Evolutionary conservation across 2,329 filamentous ascomycete species (phyloP).

Genomic region (Aureobasidium sp.): DNA sequence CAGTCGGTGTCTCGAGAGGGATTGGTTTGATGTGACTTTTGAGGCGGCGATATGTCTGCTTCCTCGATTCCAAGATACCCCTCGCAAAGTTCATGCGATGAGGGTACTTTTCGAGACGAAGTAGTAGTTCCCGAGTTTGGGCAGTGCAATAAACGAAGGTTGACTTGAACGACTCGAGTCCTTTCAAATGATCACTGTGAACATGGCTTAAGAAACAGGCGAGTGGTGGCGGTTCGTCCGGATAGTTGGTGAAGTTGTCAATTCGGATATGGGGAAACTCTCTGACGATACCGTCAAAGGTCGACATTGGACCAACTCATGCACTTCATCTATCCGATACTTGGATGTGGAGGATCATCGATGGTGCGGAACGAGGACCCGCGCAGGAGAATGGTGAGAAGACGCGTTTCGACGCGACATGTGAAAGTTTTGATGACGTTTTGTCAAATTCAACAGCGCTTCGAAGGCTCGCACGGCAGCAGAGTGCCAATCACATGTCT

Average conservation of each 20-base stretch:
- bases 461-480: background rate
- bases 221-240: constrained; percentile 51
- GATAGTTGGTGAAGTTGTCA: constrained; percentile 65
- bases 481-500: background rate
- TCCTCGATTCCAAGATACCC: constrained; percentile 65
- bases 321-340: constrained; percentile 1
- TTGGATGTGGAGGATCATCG: constrained; percentile 6
- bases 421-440: background rate
- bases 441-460: background rate
- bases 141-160: constrained; percentile 88
- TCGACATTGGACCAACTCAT: constrained; percentile 60
- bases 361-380: background rate
- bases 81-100: constrained; percentile 74
- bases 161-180: constrained; percentile 65
- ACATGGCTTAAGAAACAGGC: constrained; percentile 89
- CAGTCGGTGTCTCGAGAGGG: constrained; percentile 69
- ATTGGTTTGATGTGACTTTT: constrained; percentile 66
- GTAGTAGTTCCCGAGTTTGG: constrained; percentile 68
- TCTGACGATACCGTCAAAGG: constrained; percentile 59
- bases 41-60: constrained; percentile 69
- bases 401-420: constrained; percentile 1
- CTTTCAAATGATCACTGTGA: constrained; percentile 80
- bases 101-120: constrained; percentile 68
- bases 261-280: constrained; percentile 78
- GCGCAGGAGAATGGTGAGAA: background rate